Evolutionary conservation across 2,329 filamentous ascomycete genomes (phyloP).

Genomic region (Aspergillus luchuensis): DNA sequence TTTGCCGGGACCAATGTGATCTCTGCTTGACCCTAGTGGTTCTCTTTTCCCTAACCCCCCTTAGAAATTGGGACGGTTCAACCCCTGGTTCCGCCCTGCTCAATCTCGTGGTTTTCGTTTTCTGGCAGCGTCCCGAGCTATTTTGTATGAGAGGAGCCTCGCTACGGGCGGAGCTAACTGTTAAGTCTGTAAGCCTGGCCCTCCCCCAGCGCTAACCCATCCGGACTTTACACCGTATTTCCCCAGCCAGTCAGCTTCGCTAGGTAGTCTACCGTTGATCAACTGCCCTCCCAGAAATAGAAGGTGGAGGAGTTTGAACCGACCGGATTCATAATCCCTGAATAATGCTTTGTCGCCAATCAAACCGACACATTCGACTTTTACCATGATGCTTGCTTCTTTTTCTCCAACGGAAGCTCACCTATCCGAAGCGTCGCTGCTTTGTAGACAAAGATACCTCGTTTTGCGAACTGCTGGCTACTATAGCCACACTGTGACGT

Average conservation of each 20-base stretch:
- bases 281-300: not conserved
- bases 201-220: not conserved
- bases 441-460: no score
- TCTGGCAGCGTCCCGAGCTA: constrained; percentile 7
- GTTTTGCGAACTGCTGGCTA: no score
- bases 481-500: not conserved
- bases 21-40: not conserved
- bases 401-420: not conserved
- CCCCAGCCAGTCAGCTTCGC: constrained; percentile 4
- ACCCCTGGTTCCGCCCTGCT: constrained; percentile 15
- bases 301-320: not conserved
- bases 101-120: not conserved
- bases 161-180: constrained; percentile 2
- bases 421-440: not conserved
- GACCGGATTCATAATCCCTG: not conserved
- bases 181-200: not conserved
- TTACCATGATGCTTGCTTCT: not conserved
- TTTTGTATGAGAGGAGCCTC: not conserved
- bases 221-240: not conserved
- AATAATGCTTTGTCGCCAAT: not conserved
- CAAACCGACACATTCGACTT: not conserved
- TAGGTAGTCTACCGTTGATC: not conserved
- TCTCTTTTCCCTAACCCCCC: no score
- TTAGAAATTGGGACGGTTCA: not conserved
- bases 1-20: not conserved